These are phyloP conservation scores for Musa acuminata DNA, from an alignment of 176 grass and related monocot species.

Conservation along the genomic window DNA sequence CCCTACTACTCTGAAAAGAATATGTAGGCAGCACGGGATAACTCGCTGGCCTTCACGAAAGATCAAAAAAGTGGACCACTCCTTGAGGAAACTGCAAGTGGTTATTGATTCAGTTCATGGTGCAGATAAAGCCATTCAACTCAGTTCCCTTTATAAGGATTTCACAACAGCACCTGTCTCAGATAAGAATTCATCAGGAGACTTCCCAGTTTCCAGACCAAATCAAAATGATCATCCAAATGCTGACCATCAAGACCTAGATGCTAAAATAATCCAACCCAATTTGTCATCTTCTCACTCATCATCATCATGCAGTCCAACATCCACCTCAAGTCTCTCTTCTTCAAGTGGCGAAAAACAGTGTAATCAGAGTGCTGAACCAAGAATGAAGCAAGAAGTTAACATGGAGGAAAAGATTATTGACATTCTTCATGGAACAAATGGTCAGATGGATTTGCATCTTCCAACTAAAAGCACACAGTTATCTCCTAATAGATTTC, in stretches of 20 bases:
- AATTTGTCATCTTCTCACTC: conserved; percentile 45
- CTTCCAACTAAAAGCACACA: conserved; percentile 29
- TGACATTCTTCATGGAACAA: conserved; percentile 39
- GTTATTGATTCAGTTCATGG: conserved; percentile 94
- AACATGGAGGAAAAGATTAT: conserved; percentile 22
- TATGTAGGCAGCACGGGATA: conserved; percentile 95
- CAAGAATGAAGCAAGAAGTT: conserved; percentile 29
- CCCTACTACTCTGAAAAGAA: conserved; percentile 98
- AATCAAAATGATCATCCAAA: conserved; percentile 35
- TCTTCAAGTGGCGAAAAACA: conserved; percentile 40
- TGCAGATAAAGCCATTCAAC: conserved; percentile 64
- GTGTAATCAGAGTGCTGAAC: conserved; percentile 22
- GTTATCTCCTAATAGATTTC: conserved; percentile 25
- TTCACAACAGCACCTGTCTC: conserved; percentile 45
- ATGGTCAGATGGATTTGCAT: conserved; percentile 28
- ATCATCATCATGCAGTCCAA: conserved; percentile 49
- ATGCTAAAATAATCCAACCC: conserved; percentile 19
- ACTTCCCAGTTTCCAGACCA: conserved; percentile 24
- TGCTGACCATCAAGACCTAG: conserved; percentile 15
- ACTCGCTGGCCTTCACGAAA: conserved; percentile 87
- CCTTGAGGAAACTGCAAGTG: conserved; percentile 75
- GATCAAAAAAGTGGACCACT: conserved; percentile 98
- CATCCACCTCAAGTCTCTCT: conserved; percentile 52
- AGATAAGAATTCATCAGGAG: conserved; percentile 53
- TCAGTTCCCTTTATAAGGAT: conserved; percentile 73